Percentiles rank a stretch among this genome's conserved stretches.
These are phyloP conservation scores for Pyrrhoderma lamaoense DNA, from an alignment of 1,284 basidiomycete genomes.

Conservation along the genomic window DNA sequence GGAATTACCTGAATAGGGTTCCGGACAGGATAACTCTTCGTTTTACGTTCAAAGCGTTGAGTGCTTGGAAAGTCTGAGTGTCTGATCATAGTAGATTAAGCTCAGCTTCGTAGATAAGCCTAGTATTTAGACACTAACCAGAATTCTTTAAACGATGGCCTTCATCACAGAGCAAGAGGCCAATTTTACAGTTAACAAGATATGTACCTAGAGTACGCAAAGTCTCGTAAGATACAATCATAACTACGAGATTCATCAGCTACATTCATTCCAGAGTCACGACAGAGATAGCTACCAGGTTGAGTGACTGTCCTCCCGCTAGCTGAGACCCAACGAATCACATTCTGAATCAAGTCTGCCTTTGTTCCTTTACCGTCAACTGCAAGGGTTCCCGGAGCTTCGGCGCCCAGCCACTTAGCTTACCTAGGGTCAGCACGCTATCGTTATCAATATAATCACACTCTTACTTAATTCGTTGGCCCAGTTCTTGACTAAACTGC, in stretches of 20 bases:
- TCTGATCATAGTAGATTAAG: no score
- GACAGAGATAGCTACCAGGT: slow-evolving; percentile 52
- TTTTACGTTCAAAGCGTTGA: slow-evolving; percentile 82
- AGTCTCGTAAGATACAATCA: slow-evolving; percentile 99
- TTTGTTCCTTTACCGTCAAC: slow-evolving; percentile 90
- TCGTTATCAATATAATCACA: no score
- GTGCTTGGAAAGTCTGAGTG: slow-evolving; percentile 81
- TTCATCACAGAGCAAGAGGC: slow-evolving; percentile 92
- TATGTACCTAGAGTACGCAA: slow-evolving; percentile 77
- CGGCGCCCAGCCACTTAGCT: slow-evolving; percentile 93
- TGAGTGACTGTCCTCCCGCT: slow-evolving; percentile 82
- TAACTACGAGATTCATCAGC: slow-evolving; percentile 49
- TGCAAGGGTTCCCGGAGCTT: slow-evolving; percentile 72
- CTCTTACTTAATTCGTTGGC: slow-evolving; percentile 86
- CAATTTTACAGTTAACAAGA: slow-evolving; percentile 76
- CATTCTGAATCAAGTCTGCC: slow-evolving; percentile 68
- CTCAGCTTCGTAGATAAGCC: no score
- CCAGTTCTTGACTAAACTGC: slow-evolving; percentile 97
- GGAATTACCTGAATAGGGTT: slow-evolving; percentile 76
- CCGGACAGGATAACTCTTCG: slow-evolving; percentile 96
- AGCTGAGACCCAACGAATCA: slow-evolving; percentile 83
- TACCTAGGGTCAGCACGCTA: no score
- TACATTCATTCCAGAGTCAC: background rate
- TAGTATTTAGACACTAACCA: slow-evolving; percentile 52
- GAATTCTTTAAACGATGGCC: slow-evolving; percentile 97